Conservation (phyloP, 371 early-diverging fungal genomes). For the Rhizopus stolonifer region DNA sequence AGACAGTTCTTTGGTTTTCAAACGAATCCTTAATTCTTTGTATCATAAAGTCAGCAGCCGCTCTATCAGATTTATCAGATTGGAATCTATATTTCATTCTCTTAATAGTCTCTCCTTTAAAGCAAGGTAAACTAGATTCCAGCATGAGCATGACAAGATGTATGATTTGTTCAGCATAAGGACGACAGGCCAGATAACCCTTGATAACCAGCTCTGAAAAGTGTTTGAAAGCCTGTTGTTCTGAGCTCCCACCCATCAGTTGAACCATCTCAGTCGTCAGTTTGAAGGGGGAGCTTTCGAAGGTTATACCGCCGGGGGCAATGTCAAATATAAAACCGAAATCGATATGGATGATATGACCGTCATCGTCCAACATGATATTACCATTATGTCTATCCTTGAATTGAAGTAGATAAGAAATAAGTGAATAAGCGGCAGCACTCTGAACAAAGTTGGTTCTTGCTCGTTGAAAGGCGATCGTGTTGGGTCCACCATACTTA, state of each 20-base stretch:
- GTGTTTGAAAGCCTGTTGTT: conserved; percentile 80
- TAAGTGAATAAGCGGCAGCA: conserved; percentile 97
- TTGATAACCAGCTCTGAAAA: conserved; percentile 93
- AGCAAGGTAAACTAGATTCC: conserved; percentile 97
- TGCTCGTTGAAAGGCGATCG: conserved; percentile 91
- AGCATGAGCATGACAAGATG: conserved; percentile 91
- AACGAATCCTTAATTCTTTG: conserved; percentile 87
- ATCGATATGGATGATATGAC: conserved; percentile 98
- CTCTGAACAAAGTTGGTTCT: conserved; percentile 95
- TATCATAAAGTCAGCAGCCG: conserved; percentile 94
- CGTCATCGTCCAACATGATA: conserved; percentile 97
- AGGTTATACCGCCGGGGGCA: conserved; percentile 97
- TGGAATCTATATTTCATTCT: conserved; percentile 92
- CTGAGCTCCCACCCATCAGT: conserved; percentile 90
- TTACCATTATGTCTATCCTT: conserved; percentile 99
- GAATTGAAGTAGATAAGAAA: conserved; percentile 94
- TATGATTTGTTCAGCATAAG: conserved; percentile 93
- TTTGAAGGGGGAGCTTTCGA: conserved; percentile 98
- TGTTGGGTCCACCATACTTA: conserved; percentile 90
- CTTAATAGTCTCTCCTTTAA: conserved; percentile 87
- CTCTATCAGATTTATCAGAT: conserved; percentile 85
- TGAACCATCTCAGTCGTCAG: conserved; percentile 97
- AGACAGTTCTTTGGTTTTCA: conserved; percentile 85
- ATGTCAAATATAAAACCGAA: conserved; percentile 99
- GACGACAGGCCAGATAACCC: conserved; percentile 89